Evolutionary conservation across 2,329 filamentous ascomycete genomes (phyloP).

Genomic region (Hyphodiscus sp.): DNA sequence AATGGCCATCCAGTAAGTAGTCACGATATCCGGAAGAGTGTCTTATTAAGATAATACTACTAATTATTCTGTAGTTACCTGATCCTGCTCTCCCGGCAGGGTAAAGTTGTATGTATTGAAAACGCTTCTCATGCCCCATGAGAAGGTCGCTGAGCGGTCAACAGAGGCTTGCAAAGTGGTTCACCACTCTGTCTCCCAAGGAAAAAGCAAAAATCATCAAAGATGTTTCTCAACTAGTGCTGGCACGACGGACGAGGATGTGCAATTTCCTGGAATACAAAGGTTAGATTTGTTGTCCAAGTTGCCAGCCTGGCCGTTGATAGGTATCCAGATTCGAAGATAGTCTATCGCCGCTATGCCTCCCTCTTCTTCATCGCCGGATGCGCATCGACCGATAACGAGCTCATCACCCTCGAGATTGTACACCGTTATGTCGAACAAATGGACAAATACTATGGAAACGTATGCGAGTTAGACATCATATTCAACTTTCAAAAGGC

Average conservation of each 20-base stretch:
- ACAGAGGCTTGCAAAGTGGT: constrained; percentile 98
- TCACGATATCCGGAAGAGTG: not conserved
- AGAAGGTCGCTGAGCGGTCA: constrained; percentile 20
- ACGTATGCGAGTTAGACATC: constrained; percentile 79
- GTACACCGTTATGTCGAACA: constrained; percentile 99
- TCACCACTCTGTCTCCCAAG: constrained; percentile 92
- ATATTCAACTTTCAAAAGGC: constrained; percentile 99
- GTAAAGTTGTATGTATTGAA: constrained; percentile 80
- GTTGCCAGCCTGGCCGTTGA: constrained; percentile 9
- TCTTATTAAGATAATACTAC: not conserved
- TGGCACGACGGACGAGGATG: constrained; percentile 94
- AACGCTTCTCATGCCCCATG: constrained; percentile 3
- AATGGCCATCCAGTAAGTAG: constrained; percentile 47
- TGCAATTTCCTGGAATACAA: constrained; percentile 99
- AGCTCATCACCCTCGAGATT: constrained; percentile 95
- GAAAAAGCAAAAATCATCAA: constrained; percentile 99
- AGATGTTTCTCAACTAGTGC: constrained; percentile 95
- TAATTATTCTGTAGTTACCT: constrained; percentile 62
- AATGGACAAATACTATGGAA: constrained; percentile 99
- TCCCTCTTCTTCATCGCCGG: constrained; percentile 99
- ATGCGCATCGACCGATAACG: constrained; percentile 94
- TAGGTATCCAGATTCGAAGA: constrained; percentile 72
- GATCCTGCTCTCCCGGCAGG: constrained; percentile 94
- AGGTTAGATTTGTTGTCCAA: constrained; percentile 46
- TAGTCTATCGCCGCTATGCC: constrained; percentile 97